Base-by-base conservation (phyloP, 1,139 yeast species). In the Suzukiozyma palmioleophila region DNA sequence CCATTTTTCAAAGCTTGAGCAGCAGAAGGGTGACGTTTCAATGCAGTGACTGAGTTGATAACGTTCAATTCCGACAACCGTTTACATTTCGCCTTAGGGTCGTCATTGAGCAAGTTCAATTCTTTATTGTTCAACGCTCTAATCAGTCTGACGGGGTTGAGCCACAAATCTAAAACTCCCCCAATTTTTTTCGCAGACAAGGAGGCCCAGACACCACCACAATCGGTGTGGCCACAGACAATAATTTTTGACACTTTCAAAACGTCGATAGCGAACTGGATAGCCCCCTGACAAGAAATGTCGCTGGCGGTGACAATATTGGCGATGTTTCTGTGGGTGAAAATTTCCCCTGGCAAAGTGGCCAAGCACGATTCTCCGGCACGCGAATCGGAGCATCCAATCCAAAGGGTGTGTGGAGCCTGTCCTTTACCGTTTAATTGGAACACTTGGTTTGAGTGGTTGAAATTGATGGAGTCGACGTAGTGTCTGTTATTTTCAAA, bases 221-320 rank as follows among this genome's bases (percentile, higher is more conserved):
- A 92, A 62, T 89, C 96, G 27, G 95, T 86, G 66, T 92, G 98
- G n/a, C 98, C 98, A 62, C 97, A 89, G 8, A 92, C 87, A 42
- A 92, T 75, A 43, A 92, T 81, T 55, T 86, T 88, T 49, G 74
- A 75, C 28, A 94, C 95, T 56, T 86, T 84, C 47, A 92, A 72
- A 14, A 84, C 90, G 53, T 88, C 92, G 46, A 92, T 79, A 2
- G 97, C 96, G 54, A 89, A 88, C 59, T 92, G 97, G 33, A 92
- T 71, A 2, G 89, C 92, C 2, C 96, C 86, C 59, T 81, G 82
- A 26, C 85, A 75, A 37, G 90, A 79, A 37, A 85, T 68, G 59
- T 92, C 97, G 46, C 79, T 79, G 40, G 84, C 73, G 39, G 69
- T 72, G 40, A 90, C 75, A 43, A 88, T 75, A 61, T 92, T 92